phyloP scores from a whole-genome alignment of 148 eudicot species.

The Rhododendron vialii region DNA sequence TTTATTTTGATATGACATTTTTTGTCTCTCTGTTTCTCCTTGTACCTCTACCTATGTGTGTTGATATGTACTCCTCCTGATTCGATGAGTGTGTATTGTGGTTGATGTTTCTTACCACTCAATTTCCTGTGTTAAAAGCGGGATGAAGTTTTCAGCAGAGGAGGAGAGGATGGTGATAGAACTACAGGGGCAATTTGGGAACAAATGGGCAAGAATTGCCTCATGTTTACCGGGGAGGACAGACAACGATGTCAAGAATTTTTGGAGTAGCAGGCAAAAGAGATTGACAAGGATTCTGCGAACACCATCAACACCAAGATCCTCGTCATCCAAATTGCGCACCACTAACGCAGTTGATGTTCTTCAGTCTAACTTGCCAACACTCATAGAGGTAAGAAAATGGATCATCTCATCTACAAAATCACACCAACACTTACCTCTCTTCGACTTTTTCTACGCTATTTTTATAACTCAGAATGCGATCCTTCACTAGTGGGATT shows the following conservation, averaged over 20 bases:
- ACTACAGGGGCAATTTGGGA: conserved; percentile 59
- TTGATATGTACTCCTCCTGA: no score
- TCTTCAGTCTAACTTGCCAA: conserved; percentile 15
- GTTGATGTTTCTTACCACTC: neutral
- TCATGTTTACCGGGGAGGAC: conserved; percentile 67
- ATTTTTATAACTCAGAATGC: neutral
- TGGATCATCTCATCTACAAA: neutral
- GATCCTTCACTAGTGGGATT: neutral
- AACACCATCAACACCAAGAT: conserved; percentile 4
- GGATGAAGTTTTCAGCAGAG: conserved; percentile 72
- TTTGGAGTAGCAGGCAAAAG: conserved; percentile 85
- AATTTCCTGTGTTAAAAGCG: conserved; percentile 31
- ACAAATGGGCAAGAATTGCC: conserved; percentile 83
- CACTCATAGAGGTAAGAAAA: conserved; percentile 22
- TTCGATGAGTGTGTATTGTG: neutral
- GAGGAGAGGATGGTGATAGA: conserved; percentile 77
- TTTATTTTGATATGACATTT: neutral
- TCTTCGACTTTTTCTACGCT: neutral
- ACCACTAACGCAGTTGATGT: conserved; percentile 5
- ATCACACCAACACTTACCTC: neutral
- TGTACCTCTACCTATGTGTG: neutral
- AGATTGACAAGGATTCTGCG: conserved; percentile 54
- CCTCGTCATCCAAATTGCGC: conserved; percentile 9
- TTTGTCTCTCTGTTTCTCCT: neutral
- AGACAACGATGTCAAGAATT: conserved; percentile 86